Base-by-base conservation (phyloP, 1,284 basidiomycete genomes). In the Stygiomarasmius scandens region DNA sequence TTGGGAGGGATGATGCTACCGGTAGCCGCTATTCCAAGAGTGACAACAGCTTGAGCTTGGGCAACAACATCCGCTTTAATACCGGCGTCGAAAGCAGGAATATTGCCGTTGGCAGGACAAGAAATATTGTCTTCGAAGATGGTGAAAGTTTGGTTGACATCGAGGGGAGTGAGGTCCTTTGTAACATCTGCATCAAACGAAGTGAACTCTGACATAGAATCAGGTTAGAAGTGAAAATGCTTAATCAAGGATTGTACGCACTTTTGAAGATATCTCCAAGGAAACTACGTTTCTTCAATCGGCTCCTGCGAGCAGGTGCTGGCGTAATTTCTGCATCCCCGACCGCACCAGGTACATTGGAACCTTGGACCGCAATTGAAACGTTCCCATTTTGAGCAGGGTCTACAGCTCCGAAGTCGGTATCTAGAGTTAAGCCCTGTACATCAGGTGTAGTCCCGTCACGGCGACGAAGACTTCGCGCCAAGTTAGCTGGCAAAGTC, bases 361-460 rank as follows among this genome's bases (percentile, higher is more conserved):
- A 62, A 6, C 70, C 71, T 58, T 64, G 60, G 19, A 74, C 53
- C 45, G 62, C 62, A 38, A 74, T 53, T 2, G 65, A 61, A 25
- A 74, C 65, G 34, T 67, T 65, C 23, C 72, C 72, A 45, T 20
- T 56, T 70, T 66, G 62, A 20, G 63, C 45, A 27, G 66, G 61
- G 56, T 71, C 62, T 2, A 67, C 64, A 6, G 67, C 64, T 23
- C 59, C 57, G 54, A 69, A 78, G 57, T 74, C 66, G 1, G 70
- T 74, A 56, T 76, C 71, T 3, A 78, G 64, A 2, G 64, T 60
- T 36, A 77, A 64, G 0, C 67, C 72, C 45, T 72, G 69, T 2
- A 77, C 74, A 16, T 62, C 49, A 19, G 68, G 64, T 16, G 23
- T 43, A 19, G 54, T 52, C 22, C 47, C 59, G 23, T 36, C 50